phyloP scores from a whole-genome alignment of 2,329 filamentous ascomycete species.

The Fusarium pininemorale region DNA sequence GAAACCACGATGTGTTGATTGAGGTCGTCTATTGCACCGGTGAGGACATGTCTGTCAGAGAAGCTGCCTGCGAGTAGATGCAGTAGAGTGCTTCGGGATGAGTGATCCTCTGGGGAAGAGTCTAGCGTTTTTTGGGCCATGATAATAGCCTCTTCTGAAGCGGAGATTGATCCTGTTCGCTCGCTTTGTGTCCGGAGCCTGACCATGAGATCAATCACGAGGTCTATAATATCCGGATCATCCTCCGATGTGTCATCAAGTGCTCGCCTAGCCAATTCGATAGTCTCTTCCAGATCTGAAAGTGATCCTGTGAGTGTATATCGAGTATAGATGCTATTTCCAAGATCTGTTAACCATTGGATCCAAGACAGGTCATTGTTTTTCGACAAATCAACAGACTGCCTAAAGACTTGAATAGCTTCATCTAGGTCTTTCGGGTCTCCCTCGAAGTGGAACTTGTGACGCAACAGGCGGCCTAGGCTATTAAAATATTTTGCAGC shows the following conservation, averaged over 20 bases:
- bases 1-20: not conserved
- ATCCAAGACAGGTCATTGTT: not conserved
- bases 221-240: not conserved
- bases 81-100: not conserved
- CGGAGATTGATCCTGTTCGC: not conserved
- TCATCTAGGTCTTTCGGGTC: not conserved
- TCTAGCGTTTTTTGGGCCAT: not conserved
- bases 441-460: not conserved
- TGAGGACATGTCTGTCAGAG: not conserved
- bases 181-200: not conserved
- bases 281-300: not conserved
- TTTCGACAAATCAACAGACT: not conserved
- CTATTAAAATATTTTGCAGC: not conserved
- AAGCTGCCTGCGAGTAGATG: not conserved
- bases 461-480: not conserved
- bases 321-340: not conserved
- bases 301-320: not conserved
- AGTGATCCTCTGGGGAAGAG: not conserved
- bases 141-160: not conserved
- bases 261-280: not conserved
- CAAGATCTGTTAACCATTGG: not conserved
- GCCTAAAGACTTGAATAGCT: not conserved
- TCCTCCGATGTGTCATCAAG: not conserved
- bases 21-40: not conserved
- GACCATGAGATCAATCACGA: not conserved